These are phyloP conservation scores for Aspergillus awamori DNA, from an alignment of 2,329 filamentous ascomycete species.

Conservation along the genomic window DNA sequence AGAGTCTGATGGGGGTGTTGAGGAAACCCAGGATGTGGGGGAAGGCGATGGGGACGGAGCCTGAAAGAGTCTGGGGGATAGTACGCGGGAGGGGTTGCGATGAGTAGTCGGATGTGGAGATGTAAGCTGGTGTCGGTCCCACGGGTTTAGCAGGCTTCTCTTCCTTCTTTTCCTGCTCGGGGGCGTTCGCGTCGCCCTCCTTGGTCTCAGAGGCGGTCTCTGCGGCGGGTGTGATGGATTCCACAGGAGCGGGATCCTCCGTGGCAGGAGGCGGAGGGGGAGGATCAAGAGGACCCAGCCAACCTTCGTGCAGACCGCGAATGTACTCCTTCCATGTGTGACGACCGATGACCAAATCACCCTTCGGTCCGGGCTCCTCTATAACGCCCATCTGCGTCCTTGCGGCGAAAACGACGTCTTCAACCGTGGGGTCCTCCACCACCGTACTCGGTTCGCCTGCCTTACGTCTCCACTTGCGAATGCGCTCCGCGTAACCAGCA, in stretches of 20 bases:
- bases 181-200: slow-evolving; percentile 55
- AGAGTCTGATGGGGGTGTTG: slow-evolving; percentile 83
- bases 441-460: slow-evolving; percentile 57
- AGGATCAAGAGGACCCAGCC: slow-evolving; percentile 78
- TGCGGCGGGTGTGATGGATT: slow-evolving; percentile 28
- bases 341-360: slow-evolving; percentile 85
- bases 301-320: slow-evolving; percentile 90
- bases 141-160: slow-evolving; percentile 54
- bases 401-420: slow-evolving; percentile 64
- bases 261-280: slow-evolving; percentile 29
- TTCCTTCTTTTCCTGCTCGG: slow-evolving; percentile 51
- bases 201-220: slow-evolving; percentile 37
- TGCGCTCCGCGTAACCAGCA: slow-evolving; percentile 81
- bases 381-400: slow-evolving; percentile 68
- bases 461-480: slow-evolving; percentile 67
- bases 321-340: slow-evolving; percentile 98
- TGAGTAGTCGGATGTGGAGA: slow-evolving; percentile 71
- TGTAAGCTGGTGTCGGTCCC: slow-evolving; percentile 71
- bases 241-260: slow-evolving; percentile 25
- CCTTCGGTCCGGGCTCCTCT: slow-evolving; percentile 72
- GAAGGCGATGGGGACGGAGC: slow-evolving; percentile 72
- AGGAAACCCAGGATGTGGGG: slow-evolving; percentile 91
- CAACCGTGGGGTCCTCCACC: slow-evolving; percentile 53
- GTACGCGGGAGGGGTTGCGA: slow-evolving; percentile 64
- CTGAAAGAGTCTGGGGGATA: slow-evolving; percentile 72